Base-by-base conservation (phyloP, 768 basidiomycete species). In the Rhizopogon vinicolor region DNA sequence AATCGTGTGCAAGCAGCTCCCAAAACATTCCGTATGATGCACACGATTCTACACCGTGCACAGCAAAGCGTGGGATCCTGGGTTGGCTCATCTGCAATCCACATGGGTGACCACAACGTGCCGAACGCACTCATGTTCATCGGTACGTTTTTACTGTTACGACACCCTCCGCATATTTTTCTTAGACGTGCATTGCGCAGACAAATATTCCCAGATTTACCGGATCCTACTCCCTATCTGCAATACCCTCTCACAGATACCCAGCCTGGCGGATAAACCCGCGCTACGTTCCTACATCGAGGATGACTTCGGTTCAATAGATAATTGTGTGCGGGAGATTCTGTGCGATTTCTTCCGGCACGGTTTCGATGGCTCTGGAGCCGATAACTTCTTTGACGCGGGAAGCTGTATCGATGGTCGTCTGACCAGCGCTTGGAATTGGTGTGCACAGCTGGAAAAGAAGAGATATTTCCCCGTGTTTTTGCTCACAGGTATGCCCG, bases 171-270 rank as follows among this genome's bases (percentile, higher is more conserved):
- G 33, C 12, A 7, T 25, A n/a, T 35, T 29, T 43, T 37, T 18
- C 35, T 29, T 10, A 25, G 13, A 3, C 14, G 6, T 7, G 0
- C 43, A 43, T 48, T 53, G 1, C 2, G 3, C 44, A 81, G 81
- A 93, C 79, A 93, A 93, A 67, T 93, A 93, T 72, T 91, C 91
- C 12, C 91, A 93, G 66, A 88, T 93, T 46, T 93, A 93, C 72
- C 87, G 91, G 61, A 93, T 93, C 65, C 82, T 93, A 19, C 77
- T 93, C 25, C 91, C 91, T 4, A 88, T 93, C 55, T 92, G 89
- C 75, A 93, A 87, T 61, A 83, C 89, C 29, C 79, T 93, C 51
- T 76, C 78, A 3, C 86, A 91, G 58, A 87, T 93, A 56, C 83
- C 87, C 13, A 62, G 65, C n/a, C 72, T 93, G 19, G 74, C 77